Evolutionary conservation across 768 basidiomycete genomes (phyloP).

Genomic region (Candolleomyces aberdarensis): DNA sequence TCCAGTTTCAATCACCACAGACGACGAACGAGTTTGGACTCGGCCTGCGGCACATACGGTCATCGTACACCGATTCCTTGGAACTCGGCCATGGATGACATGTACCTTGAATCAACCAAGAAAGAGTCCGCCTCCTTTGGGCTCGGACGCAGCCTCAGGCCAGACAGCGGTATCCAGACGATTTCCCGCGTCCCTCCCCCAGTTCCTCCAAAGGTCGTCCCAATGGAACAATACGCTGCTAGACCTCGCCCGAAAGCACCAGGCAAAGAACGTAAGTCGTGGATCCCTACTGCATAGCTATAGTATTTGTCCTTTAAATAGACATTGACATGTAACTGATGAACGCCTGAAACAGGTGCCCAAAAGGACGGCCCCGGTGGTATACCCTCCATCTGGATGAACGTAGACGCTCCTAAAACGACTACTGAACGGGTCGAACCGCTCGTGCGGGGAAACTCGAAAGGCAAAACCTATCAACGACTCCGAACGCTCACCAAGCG

Average conservation of each 20-base stretch:
- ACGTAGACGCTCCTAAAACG: slow-evolving; percentile 37
- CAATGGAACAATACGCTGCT: slow-evolving; percentile 5
- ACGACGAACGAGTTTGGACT: slow-evolving; percentile 23
- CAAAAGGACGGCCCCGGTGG: not conserved
- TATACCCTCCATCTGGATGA: slow-evolving; percentile 52
- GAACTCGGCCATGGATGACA: slow-evolving; percentile 19
- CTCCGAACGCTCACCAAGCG: slow-evolving; percentile 45
- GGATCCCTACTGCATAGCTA: not conserved
- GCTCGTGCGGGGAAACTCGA: slow-evolving; percentile 19
- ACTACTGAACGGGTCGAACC: slow-evolving; percentile 30
- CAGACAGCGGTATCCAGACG: slow-evolving; percentile 27
- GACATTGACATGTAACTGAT: not conserved
- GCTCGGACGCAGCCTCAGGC: not conserved
- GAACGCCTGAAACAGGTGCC: not conserved
- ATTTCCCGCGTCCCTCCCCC: slow-evolving; percentile 28
- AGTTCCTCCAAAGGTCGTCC: slow-evolving; percentile 5
- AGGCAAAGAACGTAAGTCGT: not conserved
- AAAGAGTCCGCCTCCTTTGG: slow-evolving; percentile 3
- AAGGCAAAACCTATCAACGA: slow-evolving; percentile 29
- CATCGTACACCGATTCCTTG: slow-evolving; percentile 11
- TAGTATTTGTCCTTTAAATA: not conserved
- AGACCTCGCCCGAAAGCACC: slow-evolving; percentile 1
- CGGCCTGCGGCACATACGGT: slow-evolving; percentile 14
- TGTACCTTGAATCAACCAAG: slow-evolving; percentile 18
- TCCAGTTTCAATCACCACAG: not conserved